These are phyloP conservation scores for Saccharomycopsis schoenii DNA, from an alignment of 805 yeast genomes.

Conservation along the genomic window DNA sequence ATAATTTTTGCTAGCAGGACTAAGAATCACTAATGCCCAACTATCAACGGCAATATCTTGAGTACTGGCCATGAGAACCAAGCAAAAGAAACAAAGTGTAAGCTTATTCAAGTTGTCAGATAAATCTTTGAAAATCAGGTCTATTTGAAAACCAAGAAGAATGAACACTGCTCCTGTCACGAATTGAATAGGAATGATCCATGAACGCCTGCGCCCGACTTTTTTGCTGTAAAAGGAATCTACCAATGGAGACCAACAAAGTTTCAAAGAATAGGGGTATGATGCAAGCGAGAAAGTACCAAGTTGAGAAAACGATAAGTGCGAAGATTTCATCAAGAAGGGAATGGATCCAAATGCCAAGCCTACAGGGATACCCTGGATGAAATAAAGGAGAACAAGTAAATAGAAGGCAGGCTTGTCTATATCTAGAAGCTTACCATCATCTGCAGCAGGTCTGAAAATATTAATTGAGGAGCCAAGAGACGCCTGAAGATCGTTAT, in stretches of 20 bases:
- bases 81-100: slow-evolving; percentile 60
- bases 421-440: slow-evolving; percentile 7
- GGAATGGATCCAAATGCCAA: slow-evolving; percentile 93
- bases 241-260: slow-evolving; percentile 93
- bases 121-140: slow-evolving; percentile 34
- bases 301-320: slow-evolving; percentile 76
- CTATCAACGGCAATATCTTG: slow-evolving; percentile 99
- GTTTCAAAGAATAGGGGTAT: slow-evolving; percentile 87
- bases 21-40: slow-evolving; percentile 88
- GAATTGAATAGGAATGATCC: slow-evolving; percentile 91
- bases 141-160: slow-evolving; percentile 51
- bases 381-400: slow-evolving; percentile 62
- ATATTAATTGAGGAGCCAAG: background rate
- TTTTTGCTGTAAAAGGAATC: slow-evolving; percentile 66
- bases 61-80: slow-evolving; percentile 88
- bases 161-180: slow-evolving; percentile 65
- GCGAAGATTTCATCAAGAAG: slow-evolving; percentile 66
- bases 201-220: slow-evolving; percentile 77
- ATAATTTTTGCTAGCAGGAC: slow-evolving; percentile 68
- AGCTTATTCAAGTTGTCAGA: slow-evolving; percentile 40
- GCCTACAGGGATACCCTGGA: slow-evolving; percentile 97
- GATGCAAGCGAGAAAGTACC: slow-evolving; percentile 88
- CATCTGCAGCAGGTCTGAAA: background rate
- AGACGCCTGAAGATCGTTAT: background rate
- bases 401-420: slow-evolving; percentile 73